Percentiles rank a stretch among this genome's conserved stretches.
These are phyloP conservation scores for Fusarium beomiforme DNA, from an alignment of 2,329 filamentous ascomycete genomes.

Conservation along the genomic window DNA sequence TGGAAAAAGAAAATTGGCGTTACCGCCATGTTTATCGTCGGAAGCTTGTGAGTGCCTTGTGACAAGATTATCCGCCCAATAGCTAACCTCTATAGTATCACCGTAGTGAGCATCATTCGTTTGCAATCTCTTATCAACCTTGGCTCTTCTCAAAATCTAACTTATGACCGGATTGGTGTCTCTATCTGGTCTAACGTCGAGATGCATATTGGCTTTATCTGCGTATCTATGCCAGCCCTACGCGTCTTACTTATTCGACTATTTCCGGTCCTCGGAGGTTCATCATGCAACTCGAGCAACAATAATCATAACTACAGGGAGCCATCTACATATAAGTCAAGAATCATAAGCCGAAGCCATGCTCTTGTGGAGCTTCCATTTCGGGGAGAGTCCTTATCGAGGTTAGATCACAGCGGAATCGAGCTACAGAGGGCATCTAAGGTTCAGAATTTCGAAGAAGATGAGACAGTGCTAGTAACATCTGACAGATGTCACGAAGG, in stretches of 20 bases:
- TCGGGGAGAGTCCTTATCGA: slow-evolving; percentile 17
- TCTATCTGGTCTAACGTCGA: slow-evolving; percentile 49
- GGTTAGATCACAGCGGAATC: slow-evolving; percentile 32
- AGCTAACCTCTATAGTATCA: slow-evolving; percentile 37
- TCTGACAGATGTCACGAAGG: no score
- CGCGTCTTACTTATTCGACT: slow-evolving; percentile 42
- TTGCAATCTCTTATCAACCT: slow-evolving; percentile 43
- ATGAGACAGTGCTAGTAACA: slow-evolving; percentile 7
- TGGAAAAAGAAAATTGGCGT: slow-evolving; percentile 56
- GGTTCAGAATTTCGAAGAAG: slow-evolving; percentile 36
- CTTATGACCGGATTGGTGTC: slow-evolving; percentile 43
- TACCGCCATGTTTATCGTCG: slow-evolving; percentile 55
- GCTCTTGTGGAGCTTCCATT: slow-evolving; percentile 33
- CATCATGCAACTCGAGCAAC: slow-evolving; percentile 37
- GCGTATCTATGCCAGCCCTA: slow-evolving; percentile 47
- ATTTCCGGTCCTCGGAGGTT: slow-evolving; percentile 43
- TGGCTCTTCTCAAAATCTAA: slow-evolving; percentile 42
- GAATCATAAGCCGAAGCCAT: slow-evolving; percentile 30
- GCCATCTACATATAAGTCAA: slow-evolving; percentile 28
- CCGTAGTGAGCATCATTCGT: slow-evolving; percentile 45
- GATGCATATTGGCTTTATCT: slow-evolving; percentile 50
- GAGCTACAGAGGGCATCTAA: slow-evolving; percentile 36
- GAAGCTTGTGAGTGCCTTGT: slow-evolving; percentile 48
- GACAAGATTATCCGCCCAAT: no score
- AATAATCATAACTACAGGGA: slow-evolving; percentile 31